Evolutionary conservation across 768 basidiomycete species (phyloP), one percentile per base, ranked within the genome.

Genomic region (Cyathus striatus): DNA sequence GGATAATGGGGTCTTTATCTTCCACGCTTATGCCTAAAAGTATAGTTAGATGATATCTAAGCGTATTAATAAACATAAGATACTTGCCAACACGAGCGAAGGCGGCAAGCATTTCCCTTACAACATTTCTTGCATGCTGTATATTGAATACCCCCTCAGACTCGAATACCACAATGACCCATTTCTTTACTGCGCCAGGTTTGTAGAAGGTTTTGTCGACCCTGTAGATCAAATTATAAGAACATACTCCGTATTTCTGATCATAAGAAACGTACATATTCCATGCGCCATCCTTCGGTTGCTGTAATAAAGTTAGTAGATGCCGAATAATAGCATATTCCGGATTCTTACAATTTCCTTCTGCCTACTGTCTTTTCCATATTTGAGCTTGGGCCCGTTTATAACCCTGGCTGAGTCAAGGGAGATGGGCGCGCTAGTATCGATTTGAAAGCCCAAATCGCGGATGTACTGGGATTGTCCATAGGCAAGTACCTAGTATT

Each of bases 151-250:
- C 74, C 9, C 56, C 47, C 39, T 70, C 58, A 7, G 68, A 62
- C 54, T 89, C 86, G 48, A 80, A 90, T 4, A 85, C 51, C 3
- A 87, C 68, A 1, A 90, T 63, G 9, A 75, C 69, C 83, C 85
- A 90, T 13, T 69, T 60, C 0, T 66, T 63, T 44, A 91, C 78
- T 1, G 38, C 47, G 6, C 53, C 67, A 0, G 86, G 75, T 43
- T 60, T 66, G 60, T 63, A 81, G 55, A 90, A 81, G 24, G 72
- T 69, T 50, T 87, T 87, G 48, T 86, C 84, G 0, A 81, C 70
- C 81, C 83, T 86, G 45, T 26, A 37, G 40, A 41, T 60, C 42
- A 70, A 73, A 51, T 36, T 60, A 45, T 69, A 75, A 49, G 69
- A 63, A 2, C 69, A 62, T 3, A 66, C 66, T n/a, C n/a, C n/a